Percentiles rank a stretch among this genome's conserved stretches.
phyloP scores from a whole-genome alignment of 345 rosid species.

The Eutrema yunnanense region DNA sequence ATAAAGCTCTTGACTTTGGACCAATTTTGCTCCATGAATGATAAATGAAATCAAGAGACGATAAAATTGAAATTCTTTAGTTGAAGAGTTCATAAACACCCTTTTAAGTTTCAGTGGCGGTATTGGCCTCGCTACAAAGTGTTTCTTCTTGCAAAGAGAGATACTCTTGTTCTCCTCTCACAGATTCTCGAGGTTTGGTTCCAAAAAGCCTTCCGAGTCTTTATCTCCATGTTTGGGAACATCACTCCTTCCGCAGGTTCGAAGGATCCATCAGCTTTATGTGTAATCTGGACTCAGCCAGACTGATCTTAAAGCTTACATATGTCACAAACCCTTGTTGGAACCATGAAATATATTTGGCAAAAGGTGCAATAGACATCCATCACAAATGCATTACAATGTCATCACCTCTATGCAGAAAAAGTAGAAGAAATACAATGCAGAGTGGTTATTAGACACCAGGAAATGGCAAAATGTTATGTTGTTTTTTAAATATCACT shows the following conservation, averaged over 20 bases:
- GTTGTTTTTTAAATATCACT: slow-evolving; percentile 10
- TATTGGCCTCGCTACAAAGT: too few species aligned
- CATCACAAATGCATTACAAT: neutral
- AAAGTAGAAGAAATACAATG: neutral
- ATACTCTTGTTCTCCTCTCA: neutral
- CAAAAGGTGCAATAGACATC: neutral
- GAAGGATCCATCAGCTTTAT: neutral
- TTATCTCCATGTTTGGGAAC: neutral
- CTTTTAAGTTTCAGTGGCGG: too few species aligned
- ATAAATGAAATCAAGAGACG: too few species aligned
- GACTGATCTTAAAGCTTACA: neutral
- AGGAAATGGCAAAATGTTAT: neutral
- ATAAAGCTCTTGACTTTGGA: neutral
- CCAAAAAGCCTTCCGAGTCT: neutral
- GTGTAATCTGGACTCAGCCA: neutral
- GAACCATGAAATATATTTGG: neutral
- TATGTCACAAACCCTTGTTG: neutral
- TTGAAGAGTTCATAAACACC: too few species aligned
- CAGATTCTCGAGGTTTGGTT: neutral
- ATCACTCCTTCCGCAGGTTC: neutral
- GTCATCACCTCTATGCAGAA: neutral
- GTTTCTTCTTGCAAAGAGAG: neutral
- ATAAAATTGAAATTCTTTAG: too few species aligned
- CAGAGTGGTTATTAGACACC: neutral
- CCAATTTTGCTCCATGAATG: neutral